Conservation (phyloP, 768 basidiomycete species). For the Trametopsis cervina region DNA sequence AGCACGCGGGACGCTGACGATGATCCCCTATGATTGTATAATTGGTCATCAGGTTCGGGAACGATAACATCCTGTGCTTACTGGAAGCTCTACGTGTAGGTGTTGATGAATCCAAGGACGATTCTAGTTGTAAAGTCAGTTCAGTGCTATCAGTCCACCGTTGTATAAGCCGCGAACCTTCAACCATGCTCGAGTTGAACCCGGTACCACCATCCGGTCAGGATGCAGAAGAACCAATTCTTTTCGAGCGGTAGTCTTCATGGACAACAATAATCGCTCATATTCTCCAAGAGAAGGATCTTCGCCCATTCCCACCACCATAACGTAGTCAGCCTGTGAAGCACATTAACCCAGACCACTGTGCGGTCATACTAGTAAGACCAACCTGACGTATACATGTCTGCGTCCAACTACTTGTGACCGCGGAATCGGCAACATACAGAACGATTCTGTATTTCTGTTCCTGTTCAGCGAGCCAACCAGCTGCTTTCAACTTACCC, state of each 20-base stretch:
- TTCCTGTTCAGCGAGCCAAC: constrained; percentile 95
- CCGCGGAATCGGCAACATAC: constrained; percentile 94
- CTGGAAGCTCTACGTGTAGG: constrained; percentile 88
- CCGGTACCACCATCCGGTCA: constrained; percentile 80
- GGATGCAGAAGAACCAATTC: constrained; percentile 93
- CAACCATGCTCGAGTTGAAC: constrained; percentile 93
- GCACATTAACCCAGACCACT: neutral
- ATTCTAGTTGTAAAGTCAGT: constrained; percentile 40
- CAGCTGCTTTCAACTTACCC: constrained; percentile 92
- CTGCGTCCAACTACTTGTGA: constrained; percentile 95
- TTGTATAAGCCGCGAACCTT: constrained; percentile 45
- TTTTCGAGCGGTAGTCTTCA: constrained; percentile 98
- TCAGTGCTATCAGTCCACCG: neutral
- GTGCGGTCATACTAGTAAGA: neutral
- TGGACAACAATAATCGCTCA: constrained; percentile 84
- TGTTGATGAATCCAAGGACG: constrained; percentile 97
- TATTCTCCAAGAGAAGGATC: constrained; percentile 90
- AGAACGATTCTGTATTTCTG: constrained; percentile 90
- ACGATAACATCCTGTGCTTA: constrained; percentile 25
- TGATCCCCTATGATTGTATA: constrained; percentile 49
- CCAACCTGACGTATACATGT: constrained; percentile 91
- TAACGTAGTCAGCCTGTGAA: constrained; percentile 79
- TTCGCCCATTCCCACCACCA: constrained; percentile 92
- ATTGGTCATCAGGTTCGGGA: neutral
- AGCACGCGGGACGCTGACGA: constrained; percentile 56